These are phyloP conservation scores for Phytophthora capsici DNA, from an alignment of 352 stramenopile genomes.

Conservation along the genomic window DNA sequence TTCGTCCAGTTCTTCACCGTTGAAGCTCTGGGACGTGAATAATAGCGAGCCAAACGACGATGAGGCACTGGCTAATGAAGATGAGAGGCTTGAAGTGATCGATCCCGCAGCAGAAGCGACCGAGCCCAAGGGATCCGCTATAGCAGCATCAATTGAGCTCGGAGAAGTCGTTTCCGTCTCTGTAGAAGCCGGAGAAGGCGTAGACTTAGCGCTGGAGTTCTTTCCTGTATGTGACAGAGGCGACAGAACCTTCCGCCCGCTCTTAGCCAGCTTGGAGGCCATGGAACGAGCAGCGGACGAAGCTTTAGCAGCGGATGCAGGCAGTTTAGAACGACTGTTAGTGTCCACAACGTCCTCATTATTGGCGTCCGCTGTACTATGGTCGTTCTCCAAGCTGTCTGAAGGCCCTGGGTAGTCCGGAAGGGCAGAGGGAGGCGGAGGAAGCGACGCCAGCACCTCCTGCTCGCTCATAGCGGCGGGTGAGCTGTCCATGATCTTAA, in stretches of 20 bases:
- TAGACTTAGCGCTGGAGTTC: conserved; percentile 3
- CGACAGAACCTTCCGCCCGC: conserved; percentile 61
- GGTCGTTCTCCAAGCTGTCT: background rate
- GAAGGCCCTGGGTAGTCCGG: conserved; percentile 23
- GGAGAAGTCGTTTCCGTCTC: conserved; percentile 14
- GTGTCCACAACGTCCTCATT: conserved; percentile 1
- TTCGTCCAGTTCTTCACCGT: conserved; percentile 13
- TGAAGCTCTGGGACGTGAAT: conserved; percentile 47
- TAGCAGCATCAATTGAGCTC: conserved; percentile 5
- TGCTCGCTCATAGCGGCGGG: conserved; percentile 25
- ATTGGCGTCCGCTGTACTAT: background rate
- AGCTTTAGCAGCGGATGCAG: conserved; percentile 35
- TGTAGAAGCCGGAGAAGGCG: conserved; percentile 6
- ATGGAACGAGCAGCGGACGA: conserved; percentile 63
- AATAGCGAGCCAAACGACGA: conserved; percentile 53
- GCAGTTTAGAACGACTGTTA: conserved; percentile 17
- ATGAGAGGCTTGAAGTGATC: conserved; percentile 34
- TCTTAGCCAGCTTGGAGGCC: conserved; percentile 64
- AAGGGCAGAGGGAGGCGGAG: conserved; percentile 34
- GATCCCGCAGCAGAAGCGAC: conserved; percentile 33
- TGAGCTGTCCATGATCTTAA: background rate
- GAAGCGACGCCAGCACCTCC: conserved; percentile 35
- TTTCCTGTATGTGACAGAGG: conserved; percentile 34
- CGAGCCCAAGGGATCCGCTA: conserved; percentile 23
- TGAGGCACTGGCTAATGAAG: conserved; percentile 46